Base-by-base conservation (phyloP, 1,139 yeast genomes). In the Debaryomycetaceae sp. region DNA sequence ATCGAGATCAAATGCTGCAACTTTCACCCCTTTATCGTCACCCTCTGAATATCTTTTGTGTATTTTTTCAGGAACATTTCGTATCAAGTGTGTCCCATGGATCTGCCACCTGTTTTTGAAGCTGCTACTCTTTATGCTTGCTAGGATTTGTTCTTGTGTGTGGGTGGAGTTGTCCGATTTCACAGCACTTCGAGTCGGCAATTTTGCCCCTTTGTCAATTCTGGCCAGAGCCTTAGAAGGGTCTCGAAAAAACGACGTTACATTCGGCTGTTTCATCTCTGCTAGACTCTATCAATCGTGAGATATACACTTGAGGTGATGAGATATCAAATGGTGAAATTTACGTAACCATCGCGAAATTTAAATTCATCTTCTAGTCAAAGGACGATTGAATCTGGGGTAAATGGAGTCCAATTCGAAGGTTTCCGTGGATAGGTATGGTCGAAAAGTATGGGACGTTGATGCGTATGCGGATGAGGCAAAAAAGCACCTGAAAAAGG, bases 1-100 rank as follows among this genome's bases (percentile, higher is more conserved):
- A 63, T 88, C 96, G 41, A 88, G 66, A 59, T 88, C 96, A 58
- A 88, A 88, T 0, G 86, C 84, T 0, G 89, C 88, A 0, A 86
- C 59, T 48, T 71, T 72, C 8, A 69, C 48, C n/a, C 34, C 37
- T 3, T 42, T 41, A 5, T 24, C 24, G n/a, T 14, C 20, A 17
- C 27, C 41, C 9, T 35, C 35, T 11, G 6, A 22, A 34, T 14
- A 11, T 11, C 7, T 11, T 11, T 17, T 35, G 35, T 34, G 8
- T 36, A 27, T 3, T n/a, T 22, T n/a, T 27, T 11, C 38, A 0
- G 78, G 76, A 0, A 62, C 46, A 43, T 69, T 66, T 5, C 55
- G 50, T 8, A 72, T 60, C 36, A 73, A 49, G 51, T 72, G 72
- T 4, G 74, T 64, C 2, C 74, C 73, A 2, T 52, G 49, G 13